A percentile compares a stretch with the other conserved stretches of the same genome.
Evolutionary conservation across 495 filamentous ascomycete species (phyloP).

Genomic region (Penicillium soppii): DNA sequence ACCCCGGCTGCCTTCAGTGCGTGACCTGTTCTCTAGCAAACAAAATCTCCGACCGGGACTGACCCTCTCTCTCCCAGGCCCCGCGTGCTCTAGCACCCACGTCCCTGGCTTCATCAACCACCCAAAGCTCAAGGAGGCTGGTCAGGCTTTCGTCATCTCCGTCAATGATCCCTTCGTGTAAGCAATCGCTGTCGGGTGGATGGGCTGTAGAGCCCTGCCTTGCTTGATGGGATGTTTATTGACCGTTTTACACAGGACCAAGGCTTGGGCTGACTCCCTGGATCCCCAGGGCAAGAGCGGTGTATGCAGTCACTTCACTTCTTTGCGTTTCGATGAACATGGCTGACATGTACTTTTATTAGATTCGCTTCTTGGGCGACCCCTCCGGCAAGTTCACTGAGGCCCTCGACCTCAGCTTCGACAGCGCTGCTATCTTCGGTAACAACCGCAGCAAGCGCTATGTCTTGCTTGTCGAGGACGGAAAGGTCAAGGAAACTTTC

Average conservation of each 20-base stretch:
- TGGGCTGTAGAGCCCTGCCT: neutral
- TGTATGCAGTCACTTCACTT: constrained; percentile 52
- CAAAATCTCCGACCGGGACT: constrained; percentile 1
- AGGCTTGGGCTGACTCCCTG: constrained; percentile 76
- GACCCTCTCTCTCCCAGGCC: constrained; percentile 38
- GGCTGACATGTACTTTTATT: constrained; percentile 4
- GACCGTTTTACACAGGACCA: constrained; percentile 57
- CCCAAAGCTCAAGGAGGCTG: constrained; percentile 68
- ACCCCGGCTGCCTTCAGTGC: constrained; percentile 86
- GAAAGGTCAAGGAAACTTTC: constrained; percentile 71
- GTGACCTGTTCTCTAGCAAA: constrained; percentile 19
- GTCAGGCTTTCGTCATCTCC: constrained; percentile 79
- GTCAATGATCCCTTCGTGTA: constrained; percentile 98
- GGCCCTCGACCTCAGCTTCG: constrained; percentile 81
- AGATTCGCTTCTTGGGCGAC: constrained; percentile 91
- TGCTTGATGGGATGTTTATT: neutral
- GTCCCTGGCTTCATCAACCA: constrained; percentile 80
- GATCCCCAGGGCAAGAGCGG: constrained; percentile 70
- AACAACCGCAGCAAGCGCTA: constrained; percentile 86
- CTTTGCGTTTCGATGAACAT: neutral
- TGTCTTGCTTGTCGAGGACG: constrained; percentile 73
- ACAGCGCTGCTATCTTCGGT: constrained; percentile 81
- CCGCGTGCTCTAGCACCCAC: constrained; percentile 75
- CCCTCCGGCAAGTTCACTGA: constrained; percentile 80
- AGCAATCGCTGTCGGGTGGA: constrained; percentile 24